Percentiles rank a stretch among this genome's conserved stretches.
These are phyloP conservation scores for Xylaria polymorpha DNA, from an alignment of 2,329 filamentous ascomycete species.

Conservation along the genomic window DNA sequence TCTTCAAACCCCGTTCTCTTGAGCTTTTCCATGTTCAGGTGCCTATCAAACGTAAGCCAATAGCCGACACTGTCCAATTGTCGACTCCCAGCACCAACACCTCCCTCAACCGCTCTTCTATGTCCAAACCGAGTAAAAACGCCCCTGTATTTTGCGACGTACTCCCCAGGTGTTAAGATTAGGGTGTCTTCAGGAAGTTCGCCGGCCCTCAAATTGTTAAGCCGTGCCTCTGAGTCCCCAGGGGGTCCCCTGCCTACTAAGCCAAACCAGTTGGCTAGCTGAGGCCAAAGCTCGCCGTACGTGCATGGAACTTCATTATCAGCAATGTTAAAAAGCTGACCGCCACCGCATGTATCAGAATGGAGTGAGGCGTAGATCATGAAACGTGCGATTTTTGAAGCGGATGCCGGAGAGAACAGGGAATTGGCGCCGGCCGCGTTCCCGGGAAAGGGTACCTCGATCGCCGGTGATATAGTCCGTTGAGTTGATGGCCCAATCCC, in stretches of 20 bases:
- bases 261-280: slow-evolving; percentile 50
- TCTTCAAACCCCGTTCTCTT: slow-evolving; percentile 55
- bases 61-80: slow-evolving; percentile 59
- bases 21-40: slow-evolving; percentile 57
- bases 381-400: slow-evolving; percentile 47
- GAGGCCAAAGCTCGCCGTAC: slow-evolving; percentile 50
- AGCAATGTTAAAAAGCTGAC: slow-evolving; percentile 50
- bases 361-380: slow-evolving; percentile 49
- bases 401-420: slow-evolving; percentile 51
- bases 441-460: slow-evolving; percentile 50
- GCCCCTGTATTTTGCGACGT: slow-evolving; percentile 47
- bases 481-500: slow-evolving; percentile 20
- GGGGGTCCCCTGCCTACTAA: slow-evolving; percentile 45
- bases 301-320: slow-evolving; percentile 47
- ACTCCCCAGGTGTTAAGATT: slow-evolving; percentile 46
- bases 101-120: slow-evolving; percentile 45
- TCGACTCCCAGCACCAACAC: slow-evolving; percentile 53
- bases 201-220: slow-evolving; percentile 8
- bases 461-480: neutral
- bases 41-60: slow-evolving; percentile 61
- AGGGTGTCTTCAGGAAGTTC: slow-evolving; percentile 11
- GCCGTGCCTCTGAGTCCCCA: neutral
- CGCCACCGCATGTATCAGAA: slow-evolving; percentile 44
- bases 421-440: slow-evolving; percentile 42
- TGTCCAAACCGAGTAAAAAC: slow-evolving; percentile 47